Evolutionary conservation across 495 filamentous ascomycete genomes (phyloP).

Genomic region (Extremus antarcticus): DNA sequence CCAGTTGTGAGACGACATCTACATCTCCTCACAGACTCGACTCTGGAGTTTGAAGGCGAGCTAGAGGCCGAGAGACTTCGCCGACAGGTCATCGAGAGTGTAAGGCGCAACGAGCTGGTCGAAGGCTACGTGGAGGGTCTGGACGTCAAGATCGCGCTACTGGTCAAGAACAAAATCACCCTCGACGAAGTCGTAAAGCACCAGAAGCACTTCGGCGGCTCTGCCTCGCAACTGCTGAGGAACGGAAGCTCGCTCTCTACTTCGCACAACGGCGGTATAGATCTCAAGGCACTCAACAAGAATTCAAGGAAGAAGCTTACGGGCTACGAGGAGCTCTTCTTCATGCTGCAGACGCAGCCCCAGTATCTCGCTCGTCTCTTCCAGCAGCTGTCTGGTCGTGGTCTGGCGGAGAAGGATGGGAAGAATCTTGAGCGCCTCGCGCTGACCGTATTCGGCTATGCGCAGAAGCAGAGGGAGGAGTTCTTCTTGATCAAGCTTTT

Average conservation of each 20-base stretch:
- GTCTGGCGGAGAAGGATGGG: constrained; percentile 79
- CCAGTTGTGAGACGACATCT: constrained; percentile 96
- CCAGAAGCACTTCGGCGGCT: constrained; percentile 87
- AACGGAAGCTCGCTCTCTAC: constrained; percentile 1
- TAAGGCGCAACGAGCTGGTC: constrained; percentile 90
- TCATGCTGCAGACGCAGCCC: constrained; percentile 91
- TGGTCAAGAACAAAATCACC: constrained; percentile 99
- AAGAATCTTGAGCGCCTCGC: constrained; percentile 85
- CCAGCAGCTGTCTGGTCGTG: constrained; percentile 69
- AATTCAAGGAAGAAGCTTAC: constrained; percentile 88
- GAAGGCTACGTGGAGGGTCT: constrained; percentile 97
- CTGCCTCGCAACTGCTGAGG: constrained; percentile 14
- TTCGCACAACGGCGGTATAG: constrained; percentile 68
- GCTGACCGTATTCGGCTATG: constrained; percentile 96
- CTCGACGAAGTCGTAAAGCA: constrained; percentile 95
- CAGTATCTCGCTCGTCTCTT: constrained; percentile 88
- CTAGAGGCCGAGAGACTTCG: constrained; percentile 88
- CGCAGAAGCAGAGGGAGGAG: constrained; percentile 91
- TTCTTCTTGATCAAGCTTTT: constrained; percentile 93
- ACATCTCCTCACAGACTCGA: constrained; percentile 92
- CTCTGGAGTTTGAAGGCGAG: constrained; percentile 98
- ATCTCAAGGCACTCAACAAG: constrained; percentile 95
- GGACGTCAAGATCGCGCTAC: constrained; percentile 95
- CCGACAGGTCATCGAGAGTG: constrained; percentile 92
- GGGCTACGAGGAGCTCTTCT: constrained; percentile 95